Percentiles rank a stretch among this genome's conserved stretches.
phyloP scores from a whole-genome alignment of 148 eudicot species.

The Heliosperma pusillum region DNA sequence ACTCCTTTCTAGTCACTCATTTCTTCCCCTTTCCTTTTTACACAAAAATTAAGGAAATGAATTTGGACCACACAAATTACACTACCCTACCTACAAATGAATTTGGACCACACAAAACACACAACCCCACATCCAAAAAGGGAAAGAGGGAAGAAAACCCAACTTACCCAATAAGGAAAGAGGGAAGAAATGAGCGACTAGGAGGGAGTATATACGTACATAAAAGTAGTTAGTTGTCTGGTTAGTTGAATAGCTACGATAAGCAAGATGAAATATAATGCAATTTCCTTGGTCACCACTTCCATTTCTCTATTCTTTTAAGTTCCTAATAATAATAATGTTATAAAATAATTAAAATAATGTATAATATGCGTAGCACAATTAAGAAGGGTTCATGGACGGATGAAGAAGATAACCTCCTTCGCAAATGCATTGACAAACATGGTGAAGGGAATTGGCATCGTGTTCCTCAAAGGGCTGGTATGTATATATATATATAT shows the following conservation, averaged over 20 bases:
- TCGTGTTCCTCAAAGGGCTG: constrained; percentile 41
- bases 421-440: constrained; percentile 33
- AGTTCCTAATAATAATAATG: no score
- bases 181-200: no score
- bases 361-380: constrained; percentile 19
- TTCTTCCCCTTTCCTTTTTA: no score
- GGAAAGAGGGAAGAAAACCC: no score
- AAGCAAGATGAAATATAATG: background rate
- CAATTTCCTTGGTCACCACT: background rate
- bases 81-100: no score
- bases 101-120: no score
- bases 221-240: background rate
- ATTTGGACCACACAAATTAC: no score
- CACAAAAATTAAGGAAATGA: no score
- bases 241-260: background rate
- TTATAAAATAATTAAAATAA: background rate
- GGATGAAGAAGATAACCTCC: constrained; percentile 40
- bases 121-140: no score
- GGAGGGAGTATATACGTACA: background rate
- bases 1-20: no score
- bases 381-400: constrained; percentile 38
- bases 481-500: constrained; percentile 15
- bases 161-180: no score
- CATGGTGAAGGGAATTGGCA: constrained; percentile 48
- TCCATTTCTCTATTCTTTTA: no score